These are phyloP conservation scores for Vitis hybrid DNA, from an alignment of 177 flowering plant genomes.

Conservation along the genomic window DNA sequence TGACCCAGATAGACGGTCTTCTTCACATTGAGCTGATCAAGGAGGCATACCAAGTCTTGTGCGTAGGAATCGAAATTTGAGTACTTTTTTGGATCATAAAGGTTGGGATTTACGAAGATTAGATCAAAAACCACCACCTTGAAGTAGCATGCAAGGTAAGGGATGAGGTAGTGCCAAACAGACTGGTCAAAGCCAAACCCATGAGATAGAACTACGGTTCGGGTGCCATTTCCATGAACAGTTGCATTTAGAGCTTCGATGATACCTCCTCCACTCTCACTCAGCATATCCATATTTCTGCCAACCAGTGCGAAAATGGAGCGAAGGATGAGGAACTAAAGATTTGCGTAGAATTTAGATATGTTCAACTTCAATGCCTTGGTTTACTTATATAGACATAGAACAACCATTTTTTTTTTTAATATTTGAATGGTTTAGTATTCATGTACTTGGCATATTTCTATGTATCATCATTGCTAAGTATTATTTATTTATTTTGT, in stretches of 20 bases:
- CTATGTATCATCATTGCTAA: too few species aligned
- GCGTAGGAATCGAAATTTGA: conserved; percentile 21
- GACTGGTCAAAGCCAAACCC: conserved; percentile 41
- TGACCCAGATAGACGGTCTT: conserved; percentile 28
- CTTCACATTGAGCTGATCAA: conserved; percentile 23
- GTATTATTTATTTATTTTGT: too few species aligned
- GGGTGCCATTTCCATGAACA: conserved; percentile 27
- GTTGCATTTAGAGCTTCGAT: conserved; percentile 33
- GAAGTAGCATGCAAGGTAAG: conserved; percentile 30
- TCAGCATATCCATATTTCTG: conserved; percentile 9
- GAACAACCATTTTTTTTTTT: background rate
- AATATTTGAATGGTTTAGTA: background rate
- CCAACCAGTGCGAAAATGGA: background rate
- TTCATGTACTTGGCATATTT: too few species aligned
- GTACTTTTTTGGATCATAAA: conserved; percentile 22
- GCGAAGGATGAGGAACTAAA: background rate
- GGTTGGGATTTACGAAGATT: conserved; percentile 19
- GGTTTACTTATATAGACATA: background rate
- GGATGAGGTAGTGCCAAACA: conserved; percentile 36
- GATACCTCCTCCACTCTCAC: conserved; percentile 12
- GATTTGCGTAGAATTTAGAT: too few species aligned
- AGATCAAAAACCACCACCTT: conserved; percentile 33
- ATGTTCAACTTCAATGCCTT: background rate
- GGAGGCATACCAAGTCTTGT: conserved; percentile 20
- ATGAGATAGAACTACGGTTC: conserved; percentile 36